Evolutionary conservation across 768 basidiomycete species (phyloP).

Genomic region (Lepiota brunneoincarnata): DNA sequence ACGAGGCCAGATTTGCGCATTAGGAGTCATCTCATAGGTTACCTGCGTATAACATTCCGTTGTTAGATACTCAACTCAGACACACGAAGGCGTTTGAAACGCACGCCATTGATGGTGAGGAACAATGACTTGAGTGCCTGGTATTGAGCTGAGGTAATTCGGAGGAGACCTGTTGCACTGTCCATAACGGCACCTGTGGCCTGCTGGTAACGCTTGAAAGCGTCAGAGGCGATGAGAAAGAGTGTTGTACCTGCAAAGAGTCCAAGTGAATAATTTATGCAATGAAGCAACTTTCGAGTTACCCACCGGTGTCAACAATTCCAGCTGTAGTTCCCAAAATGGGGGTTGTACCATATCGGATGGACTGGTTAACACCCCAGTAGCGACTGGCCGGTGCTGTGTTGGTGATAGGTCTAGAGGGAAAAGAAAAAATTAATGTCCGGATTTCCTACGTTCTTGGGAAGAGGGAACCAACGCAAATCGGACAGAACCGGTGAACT

Average conservation of each 20-base stretch:
- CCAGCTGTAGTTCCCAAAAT: conserved; percentile 49
- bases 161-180: conserved; percentile 44
- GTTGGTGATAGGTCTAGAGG: conserved; percentile 40
- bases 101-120: conserved; percentile 52
- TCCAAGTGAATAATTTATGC: neutral
- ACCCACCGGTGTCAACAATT: conserved; percentile 56
- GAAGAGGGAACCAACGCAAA: conserved; percentile 30
- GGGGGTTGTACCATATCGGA: conserved; percentile 44
- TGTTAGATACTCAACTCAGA: neutral
- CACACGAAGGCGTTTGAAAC: conserved; percentile 19
- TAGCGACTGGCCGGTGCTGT: conserved; percentile 43
- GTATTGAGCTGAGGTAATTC: conserved; percentile 50
- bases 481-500: conserved; percentile 39
- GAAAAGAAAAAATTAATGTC: neutral
- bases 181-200: conserved; percentile 45
- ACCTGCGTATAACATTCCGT: conserved; percentile 26
- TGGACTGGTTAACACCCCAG: conserved; percentile 62
- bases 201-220: conserved; percentile 38
- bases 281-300: conserved; percentile 13
- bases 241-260: conserved; percentile 43
- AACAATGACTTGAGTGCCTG: conserved; percentile 48
- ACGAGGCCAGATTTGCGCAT: conserved; percentile 73
- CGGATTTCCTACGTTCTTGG: neutral
- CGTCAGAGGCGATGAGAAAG: conserved; percentile 46
- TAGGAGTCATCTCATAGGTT: conserved; percentile 54